phyloP scores from a whole-genome alignment of 129 eudicot species.

The Erigeron canadensis region DNA sequence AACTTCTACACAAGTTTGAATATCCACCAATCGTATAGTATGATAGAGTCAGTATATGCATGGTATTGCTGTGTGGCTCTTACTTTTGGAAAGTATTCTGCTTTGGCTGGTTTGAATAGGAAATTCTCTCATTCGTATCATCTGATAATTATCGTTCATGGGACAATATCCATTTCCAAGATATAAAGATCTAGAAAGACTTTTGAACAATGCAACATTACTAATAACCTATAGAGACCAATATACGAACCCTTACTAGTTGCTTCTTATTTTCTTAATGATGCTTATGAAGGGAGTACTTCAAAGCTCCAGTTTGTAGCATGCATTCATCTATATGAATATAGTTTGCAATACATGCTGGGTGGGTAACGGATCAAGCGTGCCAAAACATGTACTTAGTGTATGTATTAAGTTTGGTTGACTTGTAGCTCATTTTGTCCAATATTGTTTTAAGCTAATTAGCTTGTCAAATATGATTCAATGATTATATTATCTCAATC shows the following conservation, averaged over 20 bases:
- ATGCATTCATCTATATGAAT: neutral
- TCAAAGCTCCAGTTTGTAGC: conserved; percentile 2
- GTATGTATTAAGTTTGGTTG: neutral
- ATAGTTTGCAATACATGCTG: no score
- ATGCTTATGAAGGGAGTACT: neutral
- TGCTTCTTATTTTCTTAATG: neutral
- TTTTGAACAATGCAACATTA: neutral
- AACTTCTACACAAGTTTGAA: neutral
- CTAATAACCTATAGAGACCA: neutral
- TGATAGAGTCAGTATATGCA: neutral
- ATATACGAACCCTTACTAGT: neutral
- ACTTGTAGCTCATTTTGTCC: neutral
- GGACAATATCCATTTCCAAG: neutral
- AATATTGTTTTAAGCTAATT: neutral
- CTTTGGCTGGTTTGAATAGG: neutral
- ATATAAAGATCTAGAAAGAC: neutral
- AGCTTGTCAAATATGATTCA: neutral
- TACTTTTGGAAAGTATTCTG: neutral
- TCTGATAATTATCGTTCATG: neutral
- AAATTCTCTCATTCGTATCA: neutral
- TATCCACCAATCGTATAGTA: neutral
- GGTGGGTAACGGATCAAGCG: no score
- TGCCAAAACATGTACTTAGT: neutral
- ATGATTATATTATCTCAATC: neutral
- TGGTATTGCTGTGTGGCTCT: neutral